Base-by-base conservation (phyloP, 2,329 filamentous ascomycete species). In the Hortaea werneckii region DNA sequence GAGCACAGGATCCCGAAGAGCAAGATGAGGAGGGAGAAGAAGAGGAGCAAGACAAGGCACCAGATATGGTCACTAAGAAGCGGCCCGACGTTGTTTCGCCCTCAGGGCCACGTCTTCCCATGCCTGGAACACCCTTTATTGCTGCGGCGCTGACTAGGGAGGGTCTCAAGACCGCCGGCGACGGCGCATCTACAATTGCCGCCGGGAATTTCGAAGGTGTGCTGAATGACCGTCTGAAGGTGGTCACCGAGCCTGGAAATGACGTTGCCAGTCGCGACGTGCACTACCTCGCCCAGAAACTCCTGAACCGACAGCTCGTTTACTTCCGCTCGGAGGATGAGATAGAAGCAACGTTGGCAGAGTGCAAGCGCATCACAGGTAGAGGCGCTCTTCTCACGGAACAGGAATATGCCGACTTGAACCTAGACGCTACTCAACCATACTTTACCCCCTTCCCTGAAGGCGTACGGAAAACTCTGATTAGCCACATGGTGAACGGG, bases 401-500 rank as follows among this genome's bases (percentile, higher is more conserved):
- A 4, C 37, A 50, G 30, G 29, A 43, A 29, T 40, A 44, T 13
- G 41, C 40, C 28, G 37, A 10, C 10, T n/a, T n/a, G 13, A 13
- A 13, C 20, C 37, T 13, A 2, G 37, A 39, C 37, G 20, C 10
- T 20, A 8, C 11, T 10, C 8, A n/a, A 35, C 37, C 37, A 12
- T 39, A 39, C 13, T 57, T 53, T n/a, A 11, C 37, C 9, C 49
- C 52, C 5, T 37, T 52, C 37, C 41, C 46, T 6, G 28, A 50
- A 32, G 41, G 13, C 12, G 52, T 51, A 10, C 49, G 48, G 29
- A 40, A 46, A 5, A 37, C 20, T 7, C 49, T 59, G 13, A 37
- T 57, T 27, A 50, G 56, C 39, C 52, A 52, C 37, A 47, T 58
- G 37, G 56, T 59, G 8, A 47, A 49, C 12, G 58, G 58, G n/a